Base-by-base conservation (phyloP, 495 filamentous ascomycete genomes). In the Lindgomyces ingoldianus region DNA sequence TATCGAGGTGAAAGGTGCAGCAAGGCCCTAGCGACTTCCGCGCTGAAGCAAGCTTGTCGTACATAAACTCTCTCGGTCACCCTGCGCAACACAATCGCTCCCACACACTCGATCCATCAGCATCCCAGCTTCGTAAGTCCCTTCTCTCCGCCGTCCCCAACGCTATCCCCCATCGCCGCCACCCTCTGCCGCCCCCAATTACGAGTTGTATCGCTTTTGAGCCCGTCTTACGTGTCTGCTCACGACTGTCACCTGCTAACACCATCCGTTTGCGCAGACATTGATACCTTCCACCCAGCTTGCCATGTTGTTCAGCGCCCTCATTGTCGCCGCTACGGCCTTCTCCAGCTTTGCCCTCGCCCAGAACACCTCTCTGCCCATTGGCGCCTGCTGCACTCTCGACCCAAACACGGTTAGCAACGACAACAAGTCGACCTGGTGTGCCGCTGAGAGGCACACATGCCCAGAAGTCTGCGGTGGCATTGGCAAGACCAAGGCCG, bases 391-490 rank as follows among this genome's bases (percentile, higher is more conserved):
- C 70, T 66, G 69, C 66, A 53, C 27, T 44, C 57, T 76, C 65
- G 48, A 55, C 53, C 59, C 71, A 18, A 60, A 25, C 63, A 41
- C 27, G 24, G 67, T 77, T 45, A 16, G 26, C 45, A 11, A 33
- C 9, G 26, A 36, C 19, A 33, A 41, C 19, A 68, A 69, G 26
- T 50, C 63, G 14, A 4, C 46, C 24, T 78, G 74, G 74, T 78
- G 76, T 61, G 61, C 67, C 25, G 69, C 74, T 14, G 59, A 77
- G 60, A 56, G 25, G 4, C 72, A 73, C 61, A 71, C 69, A 19
- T 78, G 76, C 64, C 76, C 75, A 11, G 51, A 65, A 54, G 60
- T 78, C 61, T 78, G 76, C 69, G 70, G 72, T 52, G 74, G 73
- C 33, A 30, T 30, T 12, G 47, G 57, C 48, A 24, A 70, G 6